A percentile compares a stretch with the other conserved stretches of the same genome.
Conservation (phyloP, 129 eudicot genomes). For the Escallonia herrerae region DNA sequence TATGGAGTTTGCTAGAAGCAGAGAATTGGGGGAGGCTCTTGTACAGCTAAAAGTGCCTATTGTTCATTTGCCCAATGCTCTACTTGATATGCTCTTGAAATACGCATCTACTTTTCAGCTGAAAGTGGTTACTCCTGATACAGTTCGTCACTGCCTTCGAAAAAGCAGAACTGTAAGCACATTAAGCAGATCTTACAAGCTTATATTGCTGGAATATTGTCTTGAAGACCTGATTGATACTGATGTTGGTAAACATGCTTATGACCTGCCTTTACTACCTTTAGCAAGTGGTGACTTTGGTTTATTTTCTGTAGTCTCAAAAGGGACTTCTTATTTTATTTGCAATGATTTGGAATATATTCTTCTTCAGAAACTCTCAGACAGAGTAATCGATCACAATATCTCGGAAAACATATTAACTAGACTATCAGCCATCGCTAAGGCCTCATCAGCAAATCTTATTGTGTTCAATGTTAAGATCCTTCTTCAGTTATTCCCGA, state of each 20-base stretch:
- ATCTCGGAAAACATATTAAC: conserved; percentile 42
- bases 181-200: conserved; percentile 50
- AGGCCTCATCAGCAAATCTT: conserved; percentile 59
- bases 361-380: conserved; percentile 59
- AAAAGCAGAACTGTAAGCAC: conserved; percentile 23
- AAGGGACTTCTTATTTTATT: conserved; percentile 61
- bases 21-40: conserved; percentile 68
- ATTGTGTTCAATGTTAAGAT: conserved; percentile 41
- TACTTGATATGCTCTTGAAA: conserved; percentile 66
- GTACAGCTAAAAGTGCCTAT: conserved; percentile 74
- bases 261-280: conserved; percentile 77
- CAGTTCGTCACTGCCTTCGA: conserved; percentile 60
- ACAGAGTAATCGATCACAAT: conserved; percentile 58
- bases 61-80: conserved; percentile 60
- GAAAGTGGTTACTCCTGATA: conserved; percentile 87
- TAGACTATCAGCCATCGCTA: conserved; percentile 68
- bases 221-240: conserved; percentile 89
- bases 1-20: conserved; percentile 43
- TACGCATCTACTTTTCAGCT: conserved; percentile 35
- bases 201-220: conserved; percentile 90
- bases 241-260: conserved; percentile 63
- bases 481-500: conserved; percentile 51
- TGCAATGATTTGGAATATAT: conserved; percentile 76
- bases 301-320: conserved; percentile 41
- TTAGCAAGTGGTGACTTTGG: conserved; percentile 93